Evolutionary conservation across 2,329 filamentous ascomycete genomes (phyloP), one percentile per base, ranked within the genome.

Genomic region (Neonectria coccinea): DNA sequence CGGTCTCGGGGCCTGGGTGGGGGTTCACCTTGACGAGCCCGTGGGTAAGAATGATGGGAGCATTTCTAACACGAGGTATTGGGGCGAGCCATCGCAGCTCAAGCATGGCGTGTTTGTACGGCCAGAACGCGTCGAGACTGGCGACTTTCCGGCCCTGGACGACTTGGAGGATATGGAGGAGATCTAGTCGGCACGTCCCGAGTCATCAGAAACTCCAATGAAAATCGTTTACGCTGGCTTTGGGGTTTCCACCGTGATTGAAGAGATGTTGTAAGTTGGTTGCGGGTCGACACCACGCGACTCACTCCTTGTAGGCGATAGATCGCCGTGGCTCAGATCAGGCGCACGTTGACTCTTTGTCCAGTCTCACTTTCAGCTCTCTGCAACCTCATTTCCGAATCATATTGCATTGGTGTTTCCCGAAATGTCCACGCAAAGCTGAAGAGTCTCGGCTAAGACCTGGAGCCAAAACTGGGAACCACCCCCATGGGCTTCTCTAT

Each of bases 21-120:
- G 92, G 44, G 82, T 96, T 56, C 84, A 85, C 70, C 85, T 94
- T 57, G 92, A 95, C 76, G 92, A 95, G 79, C 92, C 92, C 1
- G 90, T 91, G 47, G 92, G 92, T 60, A 93, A 92, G 83, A 96
- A 95, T 74, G 92, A 95, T 77, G 92, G 93, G 64, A 90, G 88
- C 71, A 88, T 94, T 70, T 86, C 85, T 9, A 83, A 81, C 8
- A 88, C 82, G 68, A 84, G 89, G 68, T 95, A 94, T 79, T 96
- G 93, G 85, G 88, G 87, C 42, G 78, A 85, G 61, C 83, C 86
- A 55, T 89, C 89, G 58, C 77, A 82, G 67, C 80, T 88, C 64
- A 94, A 93, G 77, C 88, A 88, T 71, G 92, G 92, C 36, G 90
- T 93, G 20, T 93, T 96, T 79, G 91, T 94, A 31, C 85, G 91